These are phyloP conservation scores for Gentiana straminea DNA, from an alignment of 257 asterid species.

Conservation along the genomic window DNA sequence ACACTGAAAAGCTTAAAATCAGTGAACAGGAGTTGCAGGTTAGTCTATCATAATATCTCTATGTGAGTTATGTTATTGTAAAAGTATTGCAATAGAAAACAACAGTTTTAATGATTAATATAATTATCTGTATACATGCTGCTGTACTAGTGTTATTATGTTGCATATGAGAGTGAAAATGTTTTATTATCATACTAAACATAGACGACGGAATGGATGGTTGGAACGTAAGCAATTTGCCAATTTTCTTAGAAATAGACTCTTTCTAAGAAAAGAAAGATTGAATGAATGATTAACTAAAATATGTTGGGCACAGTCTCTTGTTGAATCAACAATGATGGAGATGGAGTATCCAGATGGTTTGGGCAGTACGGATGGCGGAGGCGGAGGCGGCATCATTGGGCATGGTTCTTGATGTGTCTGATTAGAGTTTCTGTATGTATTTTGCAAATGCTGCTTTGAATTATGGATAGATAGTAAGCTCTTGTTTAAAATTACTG, in stretches of 20 bases:
- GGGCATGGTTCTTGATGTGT: too few relatives aligned
- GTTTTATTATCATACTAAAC: background rate
- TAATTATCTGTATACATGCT: slow-evolving; percentile 1
- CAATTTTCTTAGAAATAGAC: background rate
- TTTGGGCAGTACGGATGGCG: slow-evolving; percentile 22
- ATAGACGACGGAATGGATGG: background rate
- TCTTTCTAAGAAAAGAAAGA: background rate
- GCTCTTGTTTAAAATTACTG: too few relatives aligned
- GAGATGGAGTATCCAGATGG: slow-evolving; percentile 44
- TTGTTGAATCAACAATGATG: slow-evolving; percentile 39
- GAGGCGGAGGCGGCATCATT: background rate
- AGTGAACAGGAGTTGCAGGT: slow-evolving; percentile 81
- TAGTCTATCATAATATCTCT: slow-evolving; percentile 9
- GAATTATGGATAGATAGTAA: too few relatives aligned
- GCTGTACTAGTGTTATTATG: background rate
- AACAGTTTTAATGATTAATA: too few relatives aligned
- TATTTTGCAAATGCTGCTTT: too few relatives aligned
- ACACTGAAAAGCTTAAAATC: slow-evolving; percentile 45
- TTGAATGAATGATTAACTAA: background rate
- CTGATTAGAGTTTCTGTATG: too few relatives aligned
- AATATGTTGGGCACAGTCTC: slow-evolving; percentile 34
- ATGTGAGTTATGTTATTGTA: background rate
- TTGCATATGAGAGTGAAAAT: background rate
- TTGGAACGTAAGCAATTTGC: background rate
- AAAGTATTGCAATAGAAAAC: too few relatives aligned